Base-by-base conservation (phyloP, 345 rosid genomes). In the Durio zibethinus region DNA sequence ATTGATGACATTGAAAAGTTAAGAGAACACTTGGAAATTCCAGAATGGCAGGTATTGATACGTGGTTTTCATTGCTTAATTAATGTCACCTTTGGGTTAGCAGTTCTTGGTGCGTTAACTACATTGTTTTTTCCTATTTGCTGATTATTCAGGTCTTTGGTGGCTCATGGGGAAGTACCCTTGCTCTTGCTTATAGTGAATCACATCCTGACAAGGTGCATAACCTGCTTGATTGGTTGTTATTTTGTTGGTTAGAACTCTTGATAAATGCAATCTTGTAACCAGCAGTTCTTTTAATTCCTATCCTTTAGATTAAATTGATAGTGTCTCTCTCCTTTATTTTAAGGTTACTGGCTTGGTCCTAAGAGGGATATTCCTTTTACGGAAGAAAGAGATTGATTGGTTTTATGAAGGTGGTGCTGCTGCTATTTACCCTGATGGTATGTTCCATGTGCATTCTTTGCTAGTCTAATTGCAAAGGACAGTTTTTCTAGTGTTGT, bases 341-440 rank as follows among this genome's bases (percentile, higher is more conserved):
- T 72, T 62, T 59, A 79, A 91, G 99, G 97, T 95, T 77, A 89
- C 94, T 75, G 97, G 98, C 75, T 69, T 93, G 87, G 97, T 92
- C 45, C 94, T 93, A 36, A 88, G 98, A 83, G 99, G 98, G 42
- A 93, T 95, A 60, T 93, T 95, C 85, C 87, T 95, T 83, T 73
- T 95, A 84, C 88, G 94, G 40, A 93, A 92, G 87, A 93, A 95
- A 84, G 98, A 95, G 90, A 90, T 95, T 75, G 97, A 90, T 81
- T 95, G 99, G 99, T 95, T 95, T 88, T 95, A 95, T 25, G 91
- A 92, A 75, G 97, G 99, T 79, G 97, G 93, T 82, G 99, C 97
- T 79, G 93, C 98, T 82, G 94, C 97, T 80, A 90, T 95, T 78
- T 93, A 53, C 78, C 99, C 98, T 73, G 97, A 95, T 78, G 99